phyloP scores from a whole-genome alignment of 768 basidiomycete genomes.

The Mycena indigotica region DNA sequence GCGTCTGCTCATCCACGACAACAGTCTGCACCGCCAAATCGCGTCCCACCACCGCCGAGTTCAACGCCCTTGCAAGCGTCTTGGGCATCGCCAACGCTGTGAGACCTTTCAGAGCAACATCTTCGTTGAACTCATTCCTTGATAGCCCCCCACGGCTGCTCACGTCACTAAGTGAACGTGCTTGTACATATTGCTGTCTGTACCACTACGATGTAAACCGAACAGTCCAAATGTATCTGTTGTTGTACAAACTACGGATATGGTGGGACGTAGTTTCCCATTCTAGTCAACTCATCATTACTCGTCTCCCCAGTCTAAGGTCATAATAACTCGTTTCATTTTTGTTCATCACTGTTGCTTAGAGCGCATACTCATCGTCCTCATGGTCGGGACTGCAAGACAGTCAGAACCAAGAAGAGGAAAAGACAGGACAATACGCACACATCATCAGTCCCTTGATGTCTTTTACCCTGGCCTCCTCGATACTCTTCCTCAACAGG shows the following conservation, averaged over 20 bases:
- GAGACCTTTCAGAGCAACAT: constrained; percentile 7
- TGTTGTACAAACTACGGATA: too few relatives aligned
- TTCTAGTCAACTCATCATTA: too few relatives aligned
- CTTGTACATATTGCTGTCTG: not conserved
- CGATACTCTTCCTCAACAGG: constrained; percentile 55
- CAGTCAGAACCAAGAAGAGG: constrained; percentile 8
- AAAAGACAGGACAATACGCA: constrained; percentile 37
- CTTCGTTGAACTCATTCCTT: not conserved
- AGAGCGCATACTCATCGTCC: constrained; percentile 63
- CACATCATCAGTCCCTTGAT: constrained; percentile 74
- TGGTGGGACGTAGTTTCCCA: too few relatives aligned
- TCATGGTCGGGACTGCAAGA: constrained; percentile 60
- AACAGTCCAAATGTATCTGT: too few relatives aligned
- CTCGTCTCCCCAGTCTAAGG: not conserved
- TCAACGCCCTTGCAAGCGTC: constrained; percentile 45
- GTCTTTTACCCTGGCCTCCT: constrained; percentile 59
- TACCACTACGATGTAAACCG: constrained; percentile 10
- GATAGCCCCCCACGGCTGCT: constrained; percentile 6
- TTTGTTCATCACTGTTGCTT: constrained; percentile 23
- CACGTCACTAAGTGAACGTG: constrained; percentile 16
- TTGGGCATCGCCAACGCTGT: constrained; percentile 45
- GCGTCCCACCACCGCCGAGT: constrained; percentile 52
- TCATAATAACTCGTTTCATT: not conserved
- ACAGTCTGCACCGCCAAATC: constrained; percentile 51
- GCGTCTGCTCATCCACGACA: not conserved